Evolutionary conservation across 768 basidiomycete genomes (phyloP).

Genomic region (Pisolithus microcarpus): DNA sequence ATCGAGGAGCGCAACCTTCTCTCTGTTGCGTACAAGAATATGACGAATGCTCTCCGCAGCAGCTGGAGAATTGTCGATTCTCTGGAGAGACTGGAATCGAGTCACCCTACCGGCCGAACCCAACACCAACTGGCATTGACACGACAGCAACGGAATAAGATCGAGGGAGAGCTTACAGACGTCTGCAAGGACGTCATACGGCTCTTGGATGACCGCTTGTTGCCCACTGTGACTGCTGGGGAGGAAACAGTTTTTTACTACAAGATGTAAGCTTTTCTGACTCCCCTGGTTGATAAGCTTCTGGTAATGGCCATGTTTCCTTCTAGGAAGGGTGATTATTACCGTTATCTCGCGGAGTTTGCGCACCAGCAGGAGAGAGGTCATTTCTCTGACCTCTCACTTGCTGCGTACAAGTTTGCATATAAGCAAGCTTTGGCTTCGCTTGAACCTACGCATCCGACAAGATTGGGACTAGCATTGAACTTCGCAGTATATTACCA

Average conservation of each 20-base stretch:
- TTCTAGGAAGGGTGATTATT: conserved; percentile 80
- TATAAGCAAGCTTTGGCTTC: conserved; percentile 75
- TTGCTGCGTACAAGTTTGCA: conserved; percentile 79
- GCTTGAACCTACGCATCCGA: conserved; percentile 75
- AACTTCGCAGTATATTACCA: conserved; percentile 96
- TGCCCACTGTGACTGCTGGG: conserved; percentile 59
- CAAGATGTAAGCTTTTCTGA: conserved; percentile 53
- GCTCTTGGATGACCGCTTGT: conserved; percentile 54
- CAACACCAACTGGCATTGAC: conserved; percentile 54
- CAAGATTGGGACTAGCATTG: conserved; percentile 78
- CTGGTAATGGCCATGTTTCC: conserved; percentile 6
- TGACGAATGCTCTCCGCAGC: conserved; percentile 74
- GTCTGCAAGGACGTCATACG: conserved; percentile 76
- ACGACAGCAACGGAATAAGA: conserved; percentile 63
- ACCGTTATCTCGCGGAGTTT: conserved; percentile 86
- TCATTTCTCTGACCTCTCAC: conserved; percentile 63
- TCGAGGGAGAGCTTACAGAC: conserved; percentile 69
- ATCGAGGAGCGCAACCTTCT: conserved; percentile 85
- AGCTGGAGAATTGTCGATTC: conserved; percentile 80
- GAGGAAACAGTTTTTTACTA: conserved; percentile 87
- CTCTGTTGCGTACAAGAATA: conserved; percentile 87
- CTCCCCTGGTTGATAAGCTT: neutral
- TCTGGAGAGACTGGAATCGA: conserved; percentile 55
- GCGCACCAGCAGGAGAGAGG: conserved; percentile 64
- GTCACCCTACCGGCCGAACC: conserved; percentile 25